Evolutionary conservation across 140 eudicot genomes (phyloP).

Genomic region (Eryngium alpinum): DNA sequence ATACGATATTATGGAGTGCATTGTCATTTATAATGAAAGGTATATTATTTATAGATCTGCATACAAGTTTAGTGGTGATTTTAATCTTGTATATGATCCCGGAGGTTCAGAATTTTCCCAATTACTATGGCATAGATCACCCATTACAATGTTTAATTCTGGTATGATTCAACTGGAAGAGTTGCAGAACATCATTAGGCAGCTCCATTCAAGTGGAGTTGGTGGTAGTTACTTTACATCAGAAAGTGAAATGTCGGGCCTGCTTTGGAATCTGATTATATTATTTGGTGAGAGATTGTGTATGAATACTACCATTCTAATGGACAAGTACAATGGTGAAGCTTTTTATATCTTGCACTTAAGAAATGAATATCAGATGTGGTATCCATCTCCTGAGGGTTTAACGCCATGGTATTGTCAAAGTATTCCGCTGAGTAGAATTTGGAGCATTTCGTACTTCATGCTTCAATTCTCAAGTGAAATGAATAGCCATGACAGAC

Average conservation of each 20-base stretch:
- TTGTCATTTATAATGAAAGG: no score
- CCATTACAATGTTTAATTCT: no score
- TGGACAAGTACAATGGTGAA: conserved; percentile 96
- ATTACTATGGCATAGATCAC: no score
- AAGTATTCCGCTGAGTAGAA: conserved; percentile 60
- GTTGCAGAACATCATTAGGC: conserved; percentile 59
- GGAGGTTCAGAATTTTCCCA: no score
- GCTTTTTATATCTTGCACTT: conserved; percentile 71
- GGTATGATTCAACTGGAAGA: conserved; percentile 81
- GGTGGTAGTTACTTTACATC: conserved; percentile 39
- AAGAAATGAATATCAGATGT: conserved; percentile 72
- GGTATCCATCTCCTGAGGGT: conserved; percentile 93
- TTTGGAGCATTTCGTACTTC: conserved; percentile 71
- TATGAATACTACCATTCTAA: conserved; percentile 70
- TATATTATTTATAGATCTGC: no score
- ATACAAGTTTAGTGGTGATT: no score
- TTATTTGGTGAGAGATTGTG: conserved; percentile 85
- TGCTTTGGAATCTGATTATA: conserved; percentile 91
- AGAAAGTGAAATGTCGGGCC: conserved; percentile 50
- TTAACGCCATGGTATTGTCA: conserved; percentile 87
- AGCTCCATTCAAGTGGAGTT: conserved; percentile 38
- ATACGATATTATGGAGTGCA: no score
- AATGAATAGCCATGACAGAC: conserved; percentile 36
- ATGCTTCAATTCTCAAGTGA: conserved; percentile 64
- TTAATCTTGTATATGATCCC: no score